Evolutionary conservation across 768 basidiomycete species (phyloP), one percentile per base, ranked within the genome.

Genomic region (Rhizopogon roseolus): DNA sequence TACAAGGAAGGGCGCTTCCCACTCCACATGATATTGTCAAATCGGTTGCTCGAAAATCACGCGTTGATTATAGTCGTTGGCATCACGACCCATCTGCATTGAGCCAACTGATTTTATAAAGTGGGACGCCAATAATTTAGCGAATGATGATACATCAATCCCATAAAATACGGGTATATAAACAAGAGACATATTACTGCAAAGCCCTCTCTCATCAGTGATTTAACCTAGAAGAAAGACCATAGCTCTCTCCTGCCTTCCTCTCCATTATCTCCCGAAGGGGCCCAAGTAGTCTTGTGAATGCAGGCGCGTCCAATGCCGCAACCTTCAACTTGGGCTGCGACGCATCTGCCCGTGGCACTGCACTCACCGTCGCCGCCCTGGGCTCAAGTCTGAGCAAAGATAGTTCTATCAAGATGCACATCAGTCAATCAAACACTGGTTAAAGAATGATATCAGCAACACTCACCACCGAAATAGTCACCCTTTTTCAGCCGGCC

Each of bases 281-380:
- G 19, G 94, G 93, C 4, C 96, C 96, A 32, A 99, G 82, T 41
- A 99, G 74, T 39, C 96, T 85, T 11, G 93, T 97, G 65, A 99
- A 99, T 17, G 95, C 89, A 54, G 90, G 82, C 36, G 93, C 92
- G 62, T 94, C 94, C 59, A 99, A 76, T 9, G 92, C 92, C 6
- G 96, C 96, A 11, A 98, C 93, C 68, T 95, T 92, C 41, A 99
- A 81, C 67, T 88, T 91, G 10, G 78, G 79, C 56, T 68, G 65
- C 25, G 76, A 70, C 34, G 72, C 67, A 40, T 81, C 77, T 0
- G 63, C 57, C 42, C 71, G 65, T 46, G 73, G 67, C 14, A 86
- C 69, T 4, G 93, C 93, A 59, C 92, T 92, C 54, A 99, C 94
- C 13, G 95, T 98, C n/a, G 96, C 96, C 2, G 95, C 95, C 44